Evolutionary conservation across 2,329 filamentous ascomycete genomes (phyloP).

Genomic region (Aspergillus hortae): DNA sequence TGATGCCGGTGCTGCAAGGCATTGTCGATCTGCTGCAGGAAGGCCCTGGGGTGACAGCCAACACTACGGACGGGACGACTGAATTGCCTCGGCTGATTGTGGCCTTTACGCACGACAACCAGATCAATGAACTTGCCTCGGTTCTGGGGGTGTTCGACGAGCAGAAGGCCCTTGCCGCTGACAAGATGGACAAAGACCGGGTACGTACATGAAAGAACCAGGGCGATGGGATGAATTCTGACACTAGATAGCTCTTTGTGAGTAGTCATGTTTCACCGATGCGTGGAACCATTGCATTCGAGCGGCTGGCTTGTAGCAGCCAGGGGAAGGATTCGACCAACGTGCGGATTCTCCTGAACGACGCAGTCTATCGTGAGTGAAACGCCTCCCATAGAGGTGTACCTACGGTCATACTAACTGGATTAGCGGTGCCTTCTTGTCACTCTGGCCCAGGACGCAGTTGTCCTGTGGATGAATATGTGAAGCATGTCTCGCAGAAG

Average conservation of each 20-base stretch:
- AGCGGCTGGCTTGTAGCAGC: conserved; percentile 54
- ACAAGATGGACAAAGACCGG: conserved; percentile 42
- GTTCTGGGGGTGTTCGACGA: conserved; percentile 60
- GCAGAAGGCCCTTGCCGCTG: conserved; percentile 48
- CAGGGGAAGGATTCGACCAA: conserved; percentile 33
- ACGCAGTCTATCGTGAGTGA: conserved; percentile 53
- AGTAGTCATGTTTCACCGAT: conserved; percentile 51
- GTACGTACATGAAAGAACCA: conserved; percentile 2
- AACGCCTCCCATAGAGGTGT: neutral
- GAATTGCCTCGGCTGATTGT: conserved; percentile 56
- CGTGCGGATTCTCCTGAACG: conserved; percentile 59
- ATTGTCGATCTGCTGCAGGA: conserved; percentile 52
- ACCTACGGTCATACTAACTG: neutral
- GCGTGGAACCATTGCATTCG: conserved; percentile 64
- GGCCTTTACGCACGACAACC: conserved; percentile 64
- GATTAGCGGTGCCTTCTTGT: conserved; percentile 49
- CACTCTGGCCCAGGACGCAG: conserved; percentile 54
- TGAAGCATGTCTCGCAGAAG: conserved; percentile 44
- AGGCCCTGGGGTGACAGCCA: conserved; percentile 42
- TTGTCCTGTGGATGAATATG: conserved; percentile 49
- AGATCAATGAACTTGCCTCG: conserved; percentile 59
- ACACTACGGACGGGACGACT: conserved; percentile 45
- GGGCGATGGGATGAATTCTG: neutral
- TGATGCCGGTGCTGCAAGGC: conserved; percentile 58
- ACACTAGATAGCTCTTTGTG: conserved; percentile 24